phyloP scores from a whole-genome alignment of 2,329 filamentous ascomycete genomes.

The Aureobasidium musti region DNA sequence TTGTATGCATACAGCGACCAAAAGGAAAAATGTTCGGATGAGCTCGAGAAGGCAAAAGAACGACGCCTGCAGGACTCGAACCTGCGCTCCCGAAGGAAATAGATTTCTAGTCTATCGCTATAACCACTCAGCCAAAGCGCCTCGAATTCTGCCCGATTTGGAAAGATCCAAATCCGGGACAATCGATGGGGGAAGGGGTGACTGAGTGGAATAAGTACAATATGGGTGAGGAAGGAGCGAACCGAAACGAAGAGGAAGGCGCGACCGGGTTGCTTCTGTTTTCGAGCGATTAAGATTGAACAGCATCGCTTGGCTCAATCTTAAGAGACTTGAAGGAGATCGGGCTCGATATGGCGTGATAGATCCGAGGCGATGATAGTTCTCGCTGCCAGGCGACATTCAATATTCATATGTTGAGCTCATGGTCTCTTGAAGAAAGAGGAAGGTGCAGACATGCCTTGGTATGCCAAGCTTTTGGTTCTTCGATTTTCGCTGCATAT shows the following conservation, averaged over 20 bases:
- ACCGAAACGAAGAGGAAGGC: too few relatives aligned
- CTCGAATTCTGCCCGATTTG: neutral
- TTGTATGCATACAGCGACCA: neutral
- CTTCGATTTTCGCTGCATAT: neutral
- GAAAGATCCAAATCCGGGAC: neutral
- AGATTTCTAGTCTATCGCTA: slow-evolving; percentile 43
- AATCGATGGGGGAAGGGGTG: too few relatives aligned
- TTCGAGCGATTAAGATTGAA: too few relatives aligned
- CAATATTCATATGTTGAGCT: too few relatives aligned
- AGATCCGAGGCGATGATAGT: neutral
- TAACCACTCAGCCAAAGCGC: slow-evolving; percentile 39
- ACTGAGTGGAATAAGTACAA: too few relatives aligned
- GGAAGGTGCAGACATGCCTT: too few relatives aligned
- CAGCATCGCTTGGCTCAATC: too few relatives aligned
- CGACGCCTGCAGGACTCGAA: slow-evolving; percentile 39
- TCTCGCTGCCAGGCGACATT: too few relatives aligned
- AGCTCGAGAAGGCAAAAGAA: neutral
- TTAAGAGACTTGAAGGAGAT: too few relatives aligned
- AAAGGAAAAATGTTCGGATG: neutral
- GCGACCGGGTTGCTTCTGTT: too few relatives aligned
- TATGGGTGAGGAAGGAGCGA: too few relatives aligned
- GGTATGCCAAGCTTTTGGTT: neutral
- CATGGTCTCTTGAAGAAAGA: neutral
- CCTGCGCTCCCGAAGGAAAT: slow-evolving; percentile 40
- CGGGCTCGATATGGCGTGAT: too few relatives aligned